Percentiles rank a stretch among this genome's conserved stretches.
These are phyloP conservation scores for Suhomyces ambrosiae DNA, from an alignment of 1,139 yeast genomes.

Conservation along the genomic window DNA sequence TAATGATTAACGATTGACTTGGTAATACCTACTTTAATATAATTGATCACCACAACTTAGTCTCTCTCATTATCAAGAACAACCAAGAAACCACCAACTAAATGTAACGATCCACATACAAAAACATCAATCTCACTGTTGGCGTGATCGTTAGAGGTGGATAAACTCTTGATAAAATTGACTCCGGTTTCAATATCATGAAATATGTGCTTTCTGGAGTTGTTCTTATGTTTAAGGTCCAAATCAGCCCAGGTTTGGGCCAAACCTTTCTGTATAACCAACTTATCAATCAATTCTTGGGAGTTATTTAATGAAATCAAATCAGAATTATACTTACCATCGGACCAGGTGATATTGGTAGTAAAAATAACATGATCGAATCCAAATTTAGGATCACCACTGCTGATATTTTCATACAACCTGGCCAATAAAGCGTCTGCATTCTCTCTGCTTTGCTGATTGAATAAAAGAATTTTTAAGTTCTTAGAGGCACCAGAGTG, in stretches of 20 bases:
- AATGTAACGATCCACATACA: constrained; percentile 91
- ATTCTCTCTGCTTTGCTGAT: constrained; percentile 88
- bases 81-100: constrained; percentile 91
- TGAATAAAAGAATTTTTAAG: constrained; percentile 65
- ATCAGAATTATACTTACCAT: constrained; percentile 80
- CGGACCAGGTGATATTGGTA: constrained; percentile 89
- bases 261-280: constrained; percentile 78
- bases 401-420: constrained; percentile 41
- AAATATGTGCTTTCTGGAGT: constrained; percentile 53
- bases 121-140: constrained; percentile 61
- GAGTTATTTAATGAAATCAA: constrained; percentile 83
- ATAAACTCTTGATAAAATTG: constrained; percentile 50
- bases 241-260: constrained; percentile 68
- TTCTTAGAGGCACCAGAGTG: constrained; percentile 13
- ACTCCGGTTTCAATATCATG: constrained; percentile 78
- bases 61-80: constrained; percentile 63
- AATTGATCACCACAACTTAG: too few species aligned
- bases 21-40: not conserved
- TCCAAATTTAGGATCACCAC: constrained; percentile 31
- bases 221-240: constrained; percentile 39
- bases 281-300: constrained; percentile 65
- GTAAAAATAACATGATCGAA: constrained; percentile 84
- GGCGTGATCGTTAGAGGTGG: constrained; percentile 26
- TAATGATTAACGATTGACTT: not conserved
- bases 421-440: constrained; percentile 63